Percentiles rank a stretch among this genome's conserved stretches.
Evolutionary conservation across 2,329 filamentous ascomycete species (phyloP).

Genomic region (Periconia sp.): DNA sequence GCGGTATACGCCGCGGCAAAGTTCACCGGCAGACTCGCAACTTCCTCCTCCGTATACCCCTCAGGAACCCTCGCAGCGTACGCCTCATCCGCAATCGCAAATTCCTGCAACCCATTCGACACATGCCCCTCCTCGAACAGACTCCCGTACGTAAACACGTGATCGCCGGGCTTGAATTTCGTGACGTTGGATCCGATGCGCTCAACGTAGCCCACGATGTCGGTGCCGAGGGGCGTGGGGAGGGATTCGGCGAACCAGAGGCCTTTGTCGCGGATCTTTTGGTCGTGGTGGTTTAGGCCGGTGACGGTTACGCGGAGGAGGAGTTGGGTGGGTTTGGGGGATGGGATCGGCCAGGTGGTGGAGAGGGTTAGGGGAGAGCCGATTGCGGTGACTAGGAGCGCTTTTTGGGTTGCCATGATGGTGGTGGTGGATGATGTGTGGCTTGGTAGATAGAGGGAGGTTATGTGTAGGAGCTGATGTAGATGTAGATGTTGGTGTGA

Average conservation of each 20-base stretch:
- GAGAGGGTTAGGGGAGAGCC: not conserved
- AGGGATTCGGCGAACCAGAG: slow-evolving; percentile 38
- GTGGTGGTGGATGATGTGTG: no score
- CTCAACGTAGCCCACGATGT: slow-evolving; percentile 52
- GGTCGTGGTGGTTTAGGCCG: slow-evolving; percentile 43
- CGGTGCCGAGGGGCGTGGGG: slow-evolving; percentile 42
- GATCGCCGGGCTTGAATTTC: slow-evolving; percentile 59
- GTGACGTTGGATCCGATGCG: slow-evolving; percentile 55
- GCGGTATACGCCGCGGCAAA: slow-evolving; percentile 35
- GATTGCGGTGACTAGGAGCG: not conserved
- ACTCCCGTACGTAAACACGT: slow-evolving; percentile 52
- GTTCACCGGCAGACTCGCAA: slow-evolving; percentile 43
- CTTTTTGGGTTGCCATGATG: no score
- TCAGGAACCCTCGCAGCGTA: slow-evolving; percentile 38
- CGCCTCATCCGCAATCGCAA: slow-evolving; percentile 35
- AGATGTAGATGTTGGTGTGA: no score
- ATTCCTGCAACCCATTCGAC: slow-evolving; percentile 43
- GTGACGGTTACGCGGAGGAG: slow-evolving; percentile 42
- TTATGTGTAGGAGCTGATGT: no score
- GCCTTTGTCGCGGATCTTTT: slow-evolving; percentile 39
- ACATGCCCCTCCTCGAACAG: slow-evolving; percentile 2
- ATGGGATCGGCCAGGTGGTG: slow-evolving; percentile 10
- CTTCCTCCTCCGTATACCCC: slow-evolving; percentile 39
- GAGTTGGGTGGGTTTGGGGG: slow-evolving; percentile 27
- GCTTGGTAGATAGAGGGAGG: no score